These are phyloP conservation scores for Trametes coccinea DNA, from an alignment of 768 basidiomycete genomes.

Conservation along the genomic window DNA sequence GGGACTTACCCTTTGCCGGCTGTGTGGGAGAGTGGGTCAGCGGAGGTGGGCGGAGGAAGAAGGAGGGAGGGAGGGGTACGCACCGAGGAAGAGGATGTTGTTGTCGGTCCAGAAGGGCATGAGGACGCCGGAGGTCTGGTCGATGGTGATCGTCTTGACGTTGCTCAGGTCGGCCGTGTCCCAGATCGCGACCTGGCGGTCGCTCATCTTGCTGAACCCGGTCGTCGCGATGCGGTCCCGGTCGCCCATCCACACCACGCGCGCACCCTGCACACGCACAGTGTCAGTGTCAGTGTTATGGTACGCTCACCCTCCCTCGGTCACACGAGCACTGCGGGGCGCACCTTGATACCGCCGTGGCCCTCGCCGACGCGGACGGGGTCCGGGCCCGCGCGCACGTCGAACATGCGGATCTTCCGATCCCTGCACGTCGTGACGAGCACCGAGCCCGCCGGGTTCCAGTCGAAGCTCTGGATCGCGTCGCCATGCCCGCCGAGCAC, in stretches of 20 bases:
- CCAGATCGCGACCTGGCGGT: constrained; percentile 90
- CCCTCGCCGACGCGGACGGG: constrained; percentile 83
- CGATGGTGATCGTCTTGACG: constrained; percentile 76
- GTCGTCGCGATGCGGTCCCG: constrained; percentile 89
- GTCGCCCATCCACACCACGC: constrained; percentile 91
- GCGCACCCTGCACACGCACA: constrained; percentile 49
- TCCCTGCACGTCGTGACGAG: constrained; percentile 92
- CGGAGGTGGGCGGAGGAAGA: background rate
- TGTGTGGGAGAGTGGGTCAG: constrained; percentile 25
- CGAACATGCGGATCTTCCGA: constrained; percentile 89
- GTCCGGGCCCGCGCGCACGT: constrained; percentile 81
- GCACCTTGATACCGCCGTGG: constrained; percentile 83
- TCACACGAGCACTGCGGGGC: constrained; percentile 1
- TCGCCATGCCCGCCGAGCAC: constrained; percentile 79
- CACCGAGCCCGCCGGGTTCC: constrained; percentile 77
- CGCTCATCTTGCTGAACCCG: constrained; percentile 96
- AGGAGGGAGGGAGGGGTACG: constrained; percentile 23
- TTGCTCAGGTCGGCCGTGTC: constrained; percentile 76
- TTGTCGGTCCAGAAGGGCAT: constrained; percentile 99
- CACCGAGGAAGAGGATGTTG: constrained; percentile 82
- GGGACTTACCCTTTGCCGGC: constrained; percentile 84
- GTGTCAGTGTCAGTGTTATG: background rate
- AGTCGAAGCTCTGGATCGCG: constrained; percentile 82
- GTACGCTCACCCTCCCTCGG: background rate
- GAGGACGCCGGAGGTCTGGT: constrained; percentile 89